Percentiles rank a stretch among this genome's conserved stretches.
These are phyloP conservation scores for Pleurotus sapidus DNA, from an alignment of 768 basidiomycete species.

Conservation along the genomic window DNA sequence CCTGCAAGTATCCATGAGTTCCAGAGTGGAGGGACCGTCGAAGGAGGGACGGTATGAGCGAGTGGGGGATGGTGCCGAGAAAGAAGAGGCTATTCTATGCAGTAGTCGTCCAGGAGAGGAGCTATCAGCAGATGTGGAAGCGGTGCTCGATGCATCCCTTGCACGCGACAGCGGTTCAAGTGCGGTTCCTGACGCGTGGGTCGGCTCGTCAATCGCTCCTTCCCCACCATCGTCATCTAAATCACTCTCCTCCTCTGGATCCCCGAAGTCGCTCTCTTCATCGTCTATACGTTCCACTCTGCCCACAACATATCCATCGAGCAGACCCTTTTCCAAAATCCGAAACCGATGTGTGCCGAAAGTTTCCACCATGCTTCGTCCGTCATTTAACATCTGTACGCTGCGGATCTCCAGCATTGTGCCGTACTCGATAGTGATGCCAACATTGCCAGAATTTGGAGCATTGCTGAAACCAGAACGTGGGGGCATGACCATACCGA, in stretches of 20 bases:
- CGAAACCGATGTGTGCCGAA: constrained; percentile 71
- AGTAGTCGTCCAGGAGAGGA: constrained; percentile 5
- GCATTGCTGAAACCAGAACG: constrained; percentile 16
- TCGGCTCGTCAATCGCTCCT: neutral
- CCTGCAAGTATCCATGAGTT: constrained; percentile 47
- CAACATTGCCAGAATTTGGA: constrained; percentile 32
- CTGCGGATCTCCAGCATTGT: constrained; percentile 90
- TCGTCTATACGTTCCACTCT: constrained; percentile 53
- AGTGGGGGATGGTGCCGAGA: constrained; percentile 8
- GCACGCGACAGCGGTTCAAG: neutral
- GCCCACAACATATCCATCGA: constrained; percentile 91
- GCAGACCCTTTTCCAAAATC: constrained; percentile 74
- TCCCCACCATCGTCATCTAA: neutral
- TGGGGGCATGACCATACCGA: constrained; percentile 90
- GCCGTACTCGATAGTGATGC: constrained; percentile 67
- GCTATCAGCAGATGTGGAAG: constrained; percentile 9
- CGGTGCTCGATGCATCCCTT: constrained; percentile 2
- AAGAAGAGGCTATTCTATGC: constrained; percentile 4
- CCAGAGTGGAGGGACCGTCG: constrained; percentile 39
- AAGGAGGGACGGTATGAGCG: constrained; percentile 13
- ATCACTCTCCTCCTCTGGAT: neutral
- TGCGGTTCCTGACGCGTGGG: neutral
- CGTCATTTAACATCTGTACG: constrained; percentile 87
- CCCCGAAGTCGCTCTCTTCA: constrained; percentile 3
- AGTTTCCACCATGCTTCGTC: constrained; percentile 80